Conservation (phyloP, 129 eudicot genomes). For the Flaveria linearis region DNA sequence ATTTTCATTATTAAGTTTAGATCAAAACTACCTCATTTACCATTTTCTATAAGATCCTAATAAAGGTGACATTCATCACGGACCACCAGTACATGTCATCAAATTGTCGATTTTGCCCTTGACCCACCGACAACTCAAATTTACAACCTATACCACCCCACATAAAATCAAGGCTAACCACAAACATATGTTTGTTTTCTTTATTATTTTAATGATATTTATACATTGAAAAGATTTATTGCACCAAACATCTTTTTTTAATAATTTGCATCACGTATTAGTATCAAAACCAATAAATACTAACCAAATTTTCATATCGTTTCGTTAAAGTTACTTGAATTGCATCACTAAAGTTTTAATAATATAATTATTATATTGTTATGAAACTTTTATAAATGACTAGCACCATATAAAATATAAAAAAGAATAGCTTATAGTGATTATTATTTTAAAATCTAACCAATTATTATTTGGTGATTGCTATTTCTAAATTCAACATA, state of each 20-base stretch:
- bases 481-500: too few relatives aligned
- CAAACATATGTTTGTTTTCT: neutral
- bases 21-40: conserved; percentile 41
- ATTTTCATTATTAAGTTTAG: neutral
- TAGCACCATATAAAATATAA: too few relatives aligned
- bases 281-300: neutral
- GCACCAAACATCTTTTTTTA: neutral
- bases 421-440: too few relatives aligned
- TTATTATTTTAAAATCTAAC: too few relatives aligned
- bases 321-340: neutral
- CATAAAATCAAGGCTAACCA: conserved; percentile 1
- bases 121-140: conserved; percentile 47
- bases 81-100: conserved; percentile 28
- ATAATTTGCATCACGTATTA: neutral
- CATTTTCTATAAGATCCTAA: conserved; percentile 19
- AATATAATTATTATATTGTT: too few relatives aligned
- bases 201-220: neutral
- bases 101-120: conserved; percentile 42
- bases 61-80: conserved; percentile 41
- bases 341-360: too few relatives aligned
- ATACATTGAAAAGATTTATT: neutral
- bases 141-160: conserved; percentile 3
- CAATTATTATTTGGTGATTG: too few relatives aligned
- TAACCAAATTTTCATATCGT: neutral
- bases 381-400: too few relatives aligned